These are phyloP conservation scores for Fusarium duplospermum DNA, from an alignment of 2,329 filamentous ascomycete genomes.

Conservation along the genomic window DNA sequence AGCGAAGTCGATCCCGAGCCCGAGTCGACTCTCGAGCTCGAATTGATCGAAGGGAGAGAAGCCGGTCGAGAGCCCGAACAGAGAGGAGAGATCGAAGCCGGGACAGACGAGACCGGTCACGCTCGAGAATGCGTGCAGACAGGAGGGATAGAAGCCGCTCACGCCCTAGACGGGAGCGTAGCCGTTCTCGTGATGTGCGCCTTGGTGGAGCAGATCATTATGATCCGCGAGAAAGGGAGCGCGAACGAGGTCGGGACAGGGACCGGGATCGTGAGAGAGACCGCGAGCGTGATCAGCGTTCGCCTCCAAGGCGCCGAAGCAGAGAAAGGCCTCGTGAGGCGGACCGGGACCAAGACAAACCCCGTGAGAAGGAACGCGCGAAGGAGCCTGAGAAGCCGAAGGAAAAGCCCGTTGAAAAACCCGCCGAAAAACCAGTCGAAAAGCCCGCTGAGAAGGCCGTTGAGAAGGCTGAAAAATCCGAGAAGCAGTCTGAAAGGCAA, in stretches of 20 bases:
- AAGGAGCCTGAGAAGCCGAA: slow-evolving; percentile 28
- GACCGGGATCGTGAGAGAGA: slow-evolving; percentile 40
- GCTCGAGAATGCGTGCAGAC: slow-evolving; percentile 43
- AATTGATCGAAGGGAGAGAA: slow-evolving; percentile 48
- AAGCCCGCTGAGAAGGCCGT: neutral
- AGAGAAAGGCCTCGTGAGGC: slow-evolving; percentile 42
- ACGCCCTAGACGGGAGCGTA: slow-evolving; percentile 45
- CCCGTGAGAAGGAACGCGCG: slow-evolving; percentile 37
- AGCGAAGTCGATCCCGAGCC: slow-evolving; percentile 53
- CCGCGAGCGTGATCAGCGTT: slow-evolving; percentile 44
- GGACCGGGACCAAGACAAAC: slow-evolving; percentile 35
- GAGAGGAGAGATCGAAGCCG: slow-evolving; percentile 46
- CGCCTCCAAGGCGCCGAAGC: slow-evolving; percentile 41
- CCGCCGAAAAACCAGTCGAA: neutral
- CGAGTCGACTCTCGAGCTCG: slow-evolving; percentile 48
- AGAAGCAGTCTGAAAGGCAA: neutral
- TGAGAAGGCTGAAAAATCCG: neutral
- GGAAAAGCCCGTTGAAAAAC: slow-evolving; percentile 24
- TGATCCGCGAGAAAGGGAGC: slow-evolving; percentile 49
- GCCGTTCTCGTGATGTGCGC: slow-evolving; percentile 44
- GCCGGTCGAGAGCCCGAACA: slow-evolving; percentile 42
- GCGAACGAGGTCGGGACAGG: slow-evolving; percentile 38
- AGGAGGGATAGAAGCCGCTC: slow-evolving; percentile 50
- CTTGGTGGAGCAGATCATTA: slow-evolving; percentile 46
- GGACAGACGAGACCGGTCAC: slow-evolving; percentile 45